These are phyloP conservation scores for Flaveria bidentis DNA, from an alignment of 129 eudicot genomes.

Conservation along the genomic window DNA sequence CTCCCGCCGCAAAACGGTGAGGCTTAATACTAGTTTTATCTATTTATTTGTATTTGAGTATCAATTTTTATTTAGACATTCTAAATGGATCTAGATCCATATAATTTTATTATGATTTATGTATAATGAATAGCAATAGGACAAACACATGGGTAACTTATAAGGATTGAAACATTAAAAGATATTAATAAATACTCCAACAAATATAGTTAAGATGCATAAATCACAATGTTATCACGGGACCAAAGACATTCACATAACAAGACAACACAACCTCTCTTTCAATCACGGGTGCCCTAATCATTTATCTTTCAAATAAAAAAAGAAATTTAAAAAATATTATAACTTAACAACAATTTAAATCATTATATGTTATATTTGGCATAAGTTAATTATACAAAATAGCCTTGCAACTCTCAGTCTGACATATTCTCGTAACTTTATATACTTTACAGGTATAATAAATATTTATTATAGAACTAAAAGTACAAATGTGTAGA, in stretches of 20 bases:
- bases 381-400: neutral
- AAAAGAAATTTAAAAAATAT: neutral
- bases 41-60: neutral
- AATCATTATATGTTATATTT: neutral
- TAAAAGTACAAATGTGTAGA: neutral
- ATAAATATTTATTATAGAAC: too few relatives aligned
- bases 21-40: too few relatives aligned
- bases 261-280: conserved; percentile 24
- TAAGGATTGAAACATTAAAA: conserved; percentile 18
- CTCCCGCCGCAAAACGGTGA: too few relatives aligned
- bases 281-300: conserved; percentile 35
- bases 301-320: neutral
- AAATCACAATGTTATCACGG: conserved; percentile 40
- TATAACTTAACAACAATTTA: neutral
- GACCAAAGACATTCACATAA: conserved; percentile 36
- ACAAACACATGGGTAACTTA: conserved; percentile 4
- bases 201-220: conserved; percentile 23
- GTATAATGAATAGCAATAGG: neutral
- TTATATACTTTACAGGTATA: neutral
- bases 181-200: conserved; percentile 17
- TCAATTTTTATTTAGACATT: neutral
- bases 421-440: neutral
- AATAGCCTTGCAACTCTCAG: neutral
- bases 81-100: conserved; percentile 4
- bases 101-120: neutral